A percentile compares a stretch with the other conserved stretches of the same genome.
phyloP scores from a whole-genome alignment of 192 early-diverging fungal genomes.

The Diversispora eburnea region DNA sequence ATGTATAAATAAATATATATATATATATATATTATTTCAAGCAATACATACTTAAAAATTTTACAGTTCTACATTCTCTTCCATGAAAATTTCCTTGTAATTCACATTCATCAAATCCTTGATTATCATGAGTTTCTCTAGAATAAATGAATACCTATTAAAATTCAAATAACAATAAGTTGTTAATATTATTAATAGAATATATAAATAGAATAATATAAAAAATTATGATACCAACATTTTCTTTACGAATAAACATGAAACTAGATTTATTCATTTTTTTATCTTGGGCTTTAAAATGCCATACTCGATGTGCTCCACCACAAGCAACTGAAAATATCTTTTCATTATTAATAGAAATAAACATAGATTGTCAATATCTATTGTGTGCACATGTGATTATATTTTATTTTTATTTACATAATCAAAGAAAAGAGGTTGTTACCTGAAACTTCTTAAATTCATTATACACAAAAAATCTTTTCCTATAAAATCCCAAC shows the following conservation, averaged over 20 bases:
- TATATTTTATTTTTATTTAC: neutral
- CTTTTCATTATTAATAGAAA: slow-evolving; percentile 18
- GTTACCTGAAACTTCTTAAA: slow-evolving; percentile 57
- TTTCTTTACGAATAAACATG: slow-evolving; percentile 57
- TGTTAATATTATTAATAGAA: neutral
- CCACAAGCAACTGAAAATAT: slow-evolving; percentile 69
- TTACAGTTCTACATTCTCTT: slow-evolving; percentile 43
- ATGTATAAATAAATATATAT: neutral
- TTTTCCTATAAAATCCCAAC: slow-evolving; percentile 70
- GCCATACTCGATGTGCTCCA: slow-evolving; percentile 71
- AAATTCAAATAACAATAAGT: neutral
- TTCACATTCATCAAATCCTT: slow-evolving; percentile 54
- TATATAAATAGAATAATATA: neutral
- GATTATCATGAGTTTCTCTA: slow-evolving; percentile 38
- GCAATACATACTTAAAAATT: slow-evolving; percentile 39
- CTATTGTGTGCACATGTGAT: neutral
- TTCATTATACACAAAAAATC: slow-evolving; percentile 70
- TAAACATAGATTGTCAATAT: neutral
- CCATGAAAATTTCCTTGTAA: slow-evolving; percentile 61
- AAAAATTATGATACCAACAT: slow-evolving; percentile 31
- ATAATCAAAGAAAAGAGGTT: neutral
- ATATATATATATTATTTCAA: neutral
- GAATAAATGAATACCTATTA: slow-evolving; percentile 44
- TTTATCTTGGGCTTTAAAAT: slow-evolving; percentile 50
- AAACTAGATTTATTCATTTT: slow-evolving; percentile 50